Percentiles rank a stretch among this genome's conserved stretches.
Evolutionary conservation across 164 flowering plant genomes (phyloP).

Genomic region (Kingdonia uniflora): DNA sequence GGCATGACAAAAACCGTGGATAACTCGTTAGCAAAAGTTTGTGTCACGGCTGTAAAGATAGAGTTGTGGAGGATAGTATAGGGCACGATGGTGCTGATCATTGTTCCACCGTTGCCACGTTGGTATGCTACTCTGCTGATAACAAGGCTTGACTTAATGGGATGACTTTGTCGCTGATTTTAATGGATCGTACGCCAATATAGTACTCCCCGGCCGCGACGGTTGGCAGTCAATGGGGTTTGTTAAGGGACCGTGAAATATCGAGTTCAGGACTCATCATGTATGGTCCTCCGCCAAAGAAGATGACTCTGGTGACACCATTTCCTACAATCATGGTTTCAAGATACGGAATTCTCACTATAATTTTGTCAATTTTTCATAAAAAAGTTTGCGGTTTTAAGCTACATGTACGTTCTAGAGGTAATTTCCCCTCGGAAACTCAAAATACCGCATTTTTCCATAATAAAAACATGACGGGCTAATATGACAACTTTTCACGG

Average conservation of each 20-base stretch:
- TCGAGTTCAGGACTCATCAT: slow-evolving; percentile 14
- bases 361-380: too few relatives aligned
- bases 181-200: slow-evolving; percentile 5
- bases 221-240: slow-evolving; percentile 9
- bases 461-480: too few relatives aligned
- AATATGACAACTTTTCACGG: too few relatives aligned
- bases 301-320: neutral
- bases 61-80: slow-evolving; percentile 6
- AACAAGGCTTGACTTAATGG: slow-evolving; percentile 4
- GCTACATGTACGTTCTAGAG: too few relatives aligned
- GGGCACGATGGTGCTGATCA: slow-evolving; percentile 7
- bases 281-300: slow-evolving; percentile 21
- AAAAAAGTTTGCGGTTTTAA: too few relatives aligned
- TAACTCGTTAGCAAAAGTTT: slow-evolving; percentile 1
- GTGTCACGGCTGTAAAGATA: slow-evolving; percentile 7
- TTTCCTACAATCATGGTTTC: neutral
- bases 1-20: slow-evolving; percentile 3
- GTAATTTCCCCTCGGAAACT: too few relatives aligned
- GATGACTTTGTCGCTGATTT: slow-evolving; percentile 8
- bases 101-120: slow-evolving; percentile 5
- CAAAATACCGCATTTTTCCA: too few relatives aligned
- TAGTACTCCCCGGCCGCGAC: slow-evolving; percentile 8
- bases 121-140: neutral
- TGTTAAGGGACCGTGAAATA: slow-evolving; percentile 3
- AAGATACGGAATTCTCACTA: too few relatives aligned